Conservation (phyloP, 257 asterid species). For the Gentiana straminea region DNA sequence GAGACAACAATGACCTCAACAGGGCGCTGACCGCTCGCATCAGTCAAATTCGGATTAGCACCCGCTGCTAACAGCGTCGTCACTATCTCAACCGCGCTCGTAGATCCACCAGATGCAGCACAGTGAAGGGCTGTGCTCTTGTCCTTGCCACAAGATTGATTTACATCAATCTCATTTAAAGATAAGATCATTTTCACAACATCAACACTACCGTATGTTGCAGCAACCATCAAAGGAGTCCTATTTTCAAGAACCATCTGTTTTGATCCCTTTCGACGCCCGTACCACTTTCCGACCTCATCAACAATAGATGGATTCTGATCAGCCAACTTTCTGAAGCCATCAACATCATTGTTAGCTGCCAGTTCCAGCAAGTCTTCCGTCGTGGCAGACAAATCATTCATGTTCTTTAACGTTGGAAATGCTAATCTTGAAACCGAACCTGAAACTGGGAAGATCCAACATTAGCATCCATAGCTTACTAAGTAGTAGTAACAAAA, state of each 20-base stretch:
- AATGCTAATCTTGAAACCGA: conserved; percentile 7
- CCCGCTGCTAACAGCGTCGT: conserved; percentile 56
- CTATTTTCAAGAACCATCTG: conserved; percentile 66
- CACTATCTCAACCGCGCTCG: conserved; percentile 31
- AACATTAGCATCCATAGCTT: conserved; percentile 14
- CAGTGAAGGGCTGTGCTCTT: conserved; percentile 69
- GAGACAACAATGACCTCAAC: conserved; percentile 36
- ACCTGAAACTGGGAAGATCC: conserved; percentile 19
- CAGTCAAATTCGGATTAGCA: conserved; percentile 46
- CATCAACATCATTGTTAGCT: conserved; percentile 58
- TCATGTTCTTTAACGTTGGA: conserved; percentile 23
- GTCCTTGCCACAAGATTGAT: conserved; percentile 44
- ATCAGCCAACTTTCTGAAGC: conserved; percentile 28
- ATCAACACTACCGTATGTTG: conserved; percentile 69
- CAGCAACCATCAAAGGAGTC: conserved; percentile 83
- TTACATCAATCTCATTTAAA: conserved; percentile 53
- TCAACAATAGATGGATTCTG: conserved; percentile 32
- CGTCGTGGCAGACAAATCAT: conserved; percentile 35
- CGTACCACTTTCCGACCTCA: conserved; percentile 70
- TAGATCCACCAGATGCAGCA: conserved; percentile 74
- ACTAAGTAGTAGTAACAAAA: neutral
- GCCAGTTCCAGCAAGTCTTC: conserved; percentile 73
- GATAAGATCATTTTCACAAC: conserved; percentile 47
- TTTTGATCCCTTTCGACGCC: conserved; percentile 58
- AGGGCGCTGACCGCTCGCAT: conserved; percentile 56